Conservation (phyloP, 257 asterid genomes). For the Linderniella brevidens region DNA sequence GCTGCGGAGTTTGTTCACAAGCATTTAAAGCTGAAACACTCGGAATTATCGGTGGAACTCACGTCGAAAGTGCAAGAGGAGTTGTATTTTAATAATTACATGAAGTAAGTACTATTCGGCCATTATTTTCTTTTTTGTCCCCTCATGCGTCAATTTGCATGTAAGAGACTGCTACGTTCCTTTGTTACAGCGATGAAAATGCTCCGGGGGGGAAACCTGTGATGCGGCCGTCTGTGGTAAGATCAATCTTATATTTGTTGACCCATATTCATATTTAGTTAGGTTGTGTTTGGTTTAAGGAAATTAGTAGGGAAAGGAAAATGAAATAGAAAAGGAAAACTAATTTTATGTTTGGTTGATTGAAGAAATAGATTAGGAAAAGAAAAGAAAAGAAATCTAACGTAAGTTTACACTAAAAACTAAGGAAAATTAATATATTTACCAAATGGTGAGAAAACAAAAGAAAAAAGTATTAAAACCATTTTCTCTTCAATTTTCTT, state of each 20-base stretch:
- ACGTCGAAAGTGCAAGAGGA: slow-evolving; percentile 91
- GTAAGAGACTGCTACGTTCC: slow-evolving; percentile 10
- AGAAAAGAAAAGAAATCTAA: too few relatives aligned
- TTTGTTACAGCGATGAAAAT: slow-evolving; percentile 61
- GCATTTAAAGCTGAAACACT: slow-evolving; percentile 87
- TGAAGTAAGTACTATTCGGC: slow-evolving; percentile 48
- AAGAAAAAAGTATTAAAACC: too few relatives aligned
- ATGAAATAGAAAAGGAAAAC: too few relatives aligned
- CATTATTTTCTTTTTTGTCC: not conserved
- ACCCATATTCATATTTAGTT: too few relatives aligned
- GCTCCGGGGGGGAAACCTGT: slow-evolving; percentile 94
- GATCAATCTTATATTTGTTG: not conserved
- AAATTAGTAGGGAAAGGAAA: too few relatives aligned
- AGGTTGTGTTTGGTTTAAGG: too few relatives aligned
- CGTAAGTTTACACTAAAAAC: too few relatives aligned
- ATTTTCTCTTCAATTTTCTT: too few relatives aligned
- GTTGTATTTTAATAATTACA: slow-evolving; percentile 74
- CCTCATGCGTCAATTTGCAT: not conserved
- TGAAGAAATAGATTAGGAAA: too few relatives aligned
- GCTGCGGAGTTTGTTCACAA: slow-evolving; percentile 90
- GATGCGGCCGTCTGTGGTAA: slow-evolving; percentile 83
- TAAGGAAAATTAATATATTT: too few relatives aligned
- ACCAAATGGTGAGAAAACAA: too few relatives aligned
- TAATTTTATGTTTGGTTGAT: too few relatives aligned
- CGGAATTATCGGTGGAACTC: slow-evolving; percentile 58